Conservation (phyloP, 2,329 filamentous ascomycete genomes). For the Graphium sp. region DNA sequence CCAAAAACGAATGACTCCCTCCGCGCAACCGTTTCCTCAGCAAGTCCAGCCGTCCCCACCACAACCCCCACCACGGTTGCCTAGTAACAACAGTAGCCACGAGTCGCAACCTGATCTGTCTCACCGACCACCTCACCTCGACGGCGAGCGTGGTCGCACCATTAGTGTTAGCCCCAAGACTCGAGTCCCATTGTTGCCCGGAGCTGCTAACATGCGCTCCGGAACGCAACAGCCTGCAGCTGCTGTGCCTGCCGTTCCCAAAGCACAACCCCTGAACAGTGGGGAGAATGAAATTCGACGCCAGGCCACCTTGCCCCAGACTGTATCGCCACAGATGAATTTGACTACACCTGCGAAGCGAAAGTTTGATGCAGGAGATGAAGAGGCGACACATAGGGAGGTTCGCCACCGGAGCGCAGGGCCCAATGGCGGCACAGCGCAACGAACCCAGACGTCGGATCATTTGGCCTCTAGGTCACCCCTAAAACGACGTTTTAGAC, state of each 20-base stretch:
- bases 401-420: conserved; percentile 3
- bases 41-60: conserved; percentile 6
- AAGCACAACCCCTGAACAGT: background rate
- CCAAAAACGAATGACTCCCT: conserved; percentile 27
- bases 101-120: conserved; percentile 20
- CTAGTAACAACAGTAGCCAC: conserved; percentile 9
- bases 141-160: conserved; percentile 50
- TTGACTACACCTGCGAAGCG: conserved; percentile 21
- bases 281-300: background rate
- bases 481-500: conserved; percentile 2
- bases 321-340: too few species aligned
- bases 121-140: conserved; percentile 24
- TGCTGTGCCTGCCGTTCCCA: background rate
- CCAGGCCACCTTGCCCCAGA: too few species aligned
- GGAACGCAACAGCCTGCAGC: too few species aligned
- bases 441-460: background rate
- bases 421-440: too few species aligned
- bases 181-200: conserved; percentile 21
- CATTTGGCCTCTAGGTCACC: conserved; percentile 1
- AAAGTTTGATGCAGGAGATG: conserved; percentile 17
- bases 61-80: conserved; percentile 17
- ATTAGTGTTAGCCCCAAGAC: conserved; percentile 70
- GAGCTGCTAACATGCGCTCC: background rate
- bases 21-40: conserved; percentile 9
- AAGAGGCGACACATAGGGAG: conserved; percentile 1